Evolutionary conservation across 257 asterid genomes (phyloP).

Genomic region (Echites panduratus): DNA sequence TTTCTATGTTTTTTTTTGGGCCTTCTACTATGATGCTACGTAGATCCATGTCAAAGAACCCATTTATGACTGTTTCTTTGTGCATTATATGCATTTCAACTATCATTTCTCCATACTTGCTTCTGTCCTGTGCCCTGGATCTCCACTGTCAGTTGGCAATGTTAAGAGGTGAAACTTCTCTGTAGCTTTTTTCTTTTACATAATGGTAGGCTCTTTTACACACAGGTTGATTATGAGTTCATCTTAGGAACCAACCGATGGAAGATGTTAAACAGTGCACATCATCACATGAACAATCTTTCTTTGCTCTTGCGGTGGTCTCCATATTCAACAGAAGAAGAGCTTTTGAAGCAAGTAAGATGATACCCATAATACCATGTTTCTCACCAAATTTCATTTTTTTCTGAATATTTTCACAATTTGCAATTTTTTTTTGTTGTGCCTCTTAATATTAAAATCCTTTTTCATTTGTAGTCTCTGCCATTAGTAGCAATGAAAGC

Average conservation of each 20-base stretch:
- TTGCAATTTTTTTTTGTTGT: not conserved
- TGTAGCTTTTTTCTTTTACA: slow-evolving; percentile 3
- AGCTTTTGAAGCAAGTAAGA: slow-evolving; percentile 78
- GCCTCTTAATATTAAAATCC: not conserved
- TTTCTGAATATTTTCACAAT: not conserved
- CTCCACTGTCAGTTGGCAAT: too few relatives aligned
- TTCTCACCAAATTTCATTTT: slow-evolving; percentile 4
- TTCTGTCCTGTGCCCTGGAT: not conserved
- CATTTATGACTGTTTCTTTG: not conserved
- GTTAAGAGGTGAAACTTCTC: not conserved
- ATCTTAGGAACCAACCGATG: slow-evolving; percentile 37
- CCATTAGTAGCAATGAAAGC: not conserved
- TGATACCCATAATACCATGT: slow-evolving; percentile 13
- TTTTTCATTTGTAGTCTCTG: not conserved
- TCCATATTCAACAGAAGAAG: slow-evolving; percentile 65
- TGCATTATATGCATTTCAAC: not conserved
- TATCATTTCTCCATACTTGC: not conserved
- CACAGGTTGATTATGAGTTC: slow-evolving; percentile 76
- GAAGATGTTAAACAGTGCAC: slow-evolving; percentile 43
- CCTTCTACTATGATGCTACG: not conserved
- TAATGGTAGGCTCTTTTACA: not conserved
- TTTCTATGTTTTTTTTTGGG: not conserved
- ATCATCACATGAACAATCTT: slow-evolving; percentile 49
- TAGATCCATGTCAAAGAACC: too few relatives aligned
- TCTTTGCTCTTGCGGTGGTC: slow-evolving; percentile 74